Evolutionary conservation across 192 early-diverging fungal genomes (phyloP).

Genomic region (Coemansia aciculifera): DNA sequence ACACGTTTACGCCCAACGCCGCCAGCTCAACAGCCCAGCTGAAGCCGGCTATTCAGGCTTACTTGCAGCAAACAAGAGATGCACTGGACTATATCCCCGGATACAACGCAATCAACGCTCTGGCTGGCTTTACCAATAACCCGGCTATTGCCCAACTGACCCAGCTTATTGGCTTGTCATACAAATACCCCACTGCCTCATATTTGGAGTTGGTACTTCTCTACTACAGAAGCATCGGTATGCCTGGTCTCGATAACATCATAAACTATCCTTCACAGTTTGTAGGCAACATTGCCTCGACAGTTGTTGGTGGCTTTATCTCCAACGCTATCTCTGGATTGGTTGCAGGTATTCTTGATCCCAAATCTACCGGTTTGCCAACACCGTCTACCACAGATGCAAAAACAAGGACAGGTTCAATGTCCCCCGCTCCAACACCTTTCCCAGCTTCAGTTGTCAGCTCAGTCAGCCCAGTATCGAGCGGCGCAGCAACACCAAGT

Average conservation of each 20-base stretch:
- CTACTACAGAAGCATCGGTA: slow-evolving; percentile 41
- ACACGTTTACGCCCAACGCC: neutral
- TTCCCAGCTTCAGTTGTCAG: neutral
- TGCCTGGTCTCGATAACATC: slow-evolving; percentile 26
- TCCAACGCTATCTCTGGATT: slow-evolving; percentile 26
- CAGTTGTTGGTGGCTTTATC: slow-evolving; percentile 35
- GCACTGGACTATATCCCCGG: slow-evolving; percentile 24
- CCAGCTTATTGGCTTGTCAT: slow-evolving; percentile 24
- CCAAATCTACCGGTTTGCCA: neutral
- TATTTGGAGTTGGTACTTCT: slow-evolving; percentile 22
- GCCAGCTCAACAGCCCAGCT: neutral
- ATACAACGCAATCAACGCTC: neutral
- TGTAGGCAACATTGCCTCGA: slow-evolving; percentile 30
- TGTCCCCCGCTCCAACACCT: neutral
- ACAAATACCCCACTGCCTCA: slow-evolving; percentile 33
- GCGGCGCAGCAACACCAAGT: neutral
- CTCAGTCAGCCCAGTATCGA: neutral
- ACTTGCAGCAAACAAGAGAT: slow-evolving; percentile 15
- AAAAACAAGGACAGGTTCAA: neutral
- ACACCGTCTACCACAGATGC: neutral
- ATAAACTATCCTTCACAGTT: slow-evolving; percentile 31
- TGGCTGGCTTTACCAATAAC: slow-evolving; percentile 10
- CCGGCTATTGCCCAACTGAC: slow-evolving; percentile 16
- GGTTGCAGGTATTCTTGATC: slow-evolving; percentile 13
- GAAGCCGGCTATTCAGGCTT: neutral